Conservation (phyloP, 768 basidiomycete species). For the Hypholoma fasciculare region DNA sequence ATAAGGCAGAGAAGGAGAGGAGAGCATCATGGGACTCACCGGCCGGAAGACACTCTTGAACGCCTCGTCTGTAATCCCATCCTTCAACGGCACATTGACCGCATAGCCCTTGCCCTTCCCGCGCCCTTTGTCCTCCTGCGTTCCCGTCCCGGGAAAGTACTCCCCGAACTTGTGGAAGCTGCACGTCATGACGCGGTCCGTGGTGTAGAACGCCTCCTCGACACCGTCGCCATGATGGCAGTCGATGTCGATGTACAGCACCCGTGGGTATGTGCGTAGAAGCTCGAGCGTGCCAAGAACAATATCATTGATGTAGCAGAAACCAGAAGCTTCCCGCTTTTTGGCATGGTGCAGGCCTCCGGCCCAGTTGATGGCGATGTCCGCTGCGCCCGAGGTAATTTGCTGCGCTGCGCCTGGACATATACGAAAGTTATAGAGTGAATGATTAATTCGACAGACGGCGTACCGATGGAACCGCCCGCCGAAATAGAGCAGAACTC, state of each 20-base stretch:
- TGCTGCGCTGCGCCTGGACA: slow-evolving; percentile 73
- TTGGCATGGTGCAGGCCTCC: slow-evolving; percentile 99
- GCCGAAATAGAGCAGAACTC: slow-evolving; percentile 98
- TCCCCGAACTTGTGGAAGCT: slow-evolving; percentile 98
- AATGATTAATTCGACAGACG: background rate
- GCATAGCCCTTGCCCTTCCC: slow-evolving; percentile 86
- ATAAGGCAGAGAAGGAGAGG: background rate
- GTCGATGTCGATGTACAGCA: slow-evolving; percentile 97
- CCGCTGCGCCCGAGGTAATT: slow-evolving; percentile 77
- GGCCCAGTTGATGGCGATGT: slow-evolving; percentile 98
- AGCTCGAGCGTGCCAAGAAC: slow-evolving; percentile 94
- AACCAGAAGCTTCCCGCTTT: slow-evolving; percentile 95
- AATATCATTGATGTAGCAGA: slow-evolving; percentile 99
- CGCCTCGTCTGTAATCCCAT: slow-evolving; percentile 90
- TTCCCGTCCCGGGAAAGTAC: slow-evolving; percentile 88
- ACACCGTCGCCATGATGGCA: slow-evolving; percentile 99
- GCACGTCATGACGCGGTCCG: slow-evolving; percentile 95
- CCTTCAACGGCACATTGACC: slow-evolving; percentile 90
- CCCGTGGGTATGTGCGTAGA: slow-evolving; percentile 79
- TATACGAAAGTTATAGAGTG: background rate
- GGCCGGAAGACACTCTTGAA: slow-evolving; percentile 91
- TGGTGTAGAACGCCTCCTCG: slow-evolving; percentile 98
- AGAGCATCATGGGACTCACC: slow-evolving; percentile 44
- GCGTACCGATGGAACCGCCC: slow-evolving; percentile 87
- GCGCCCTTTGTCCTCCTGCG: slow-evolving; percentile 82